Evolutionary conservation across 2,329 filamentous ascomycete genomes (phyloP), one percentile per base, ranked within the genome.

Genomic region (Arthrobotrys conoides): DNA sequence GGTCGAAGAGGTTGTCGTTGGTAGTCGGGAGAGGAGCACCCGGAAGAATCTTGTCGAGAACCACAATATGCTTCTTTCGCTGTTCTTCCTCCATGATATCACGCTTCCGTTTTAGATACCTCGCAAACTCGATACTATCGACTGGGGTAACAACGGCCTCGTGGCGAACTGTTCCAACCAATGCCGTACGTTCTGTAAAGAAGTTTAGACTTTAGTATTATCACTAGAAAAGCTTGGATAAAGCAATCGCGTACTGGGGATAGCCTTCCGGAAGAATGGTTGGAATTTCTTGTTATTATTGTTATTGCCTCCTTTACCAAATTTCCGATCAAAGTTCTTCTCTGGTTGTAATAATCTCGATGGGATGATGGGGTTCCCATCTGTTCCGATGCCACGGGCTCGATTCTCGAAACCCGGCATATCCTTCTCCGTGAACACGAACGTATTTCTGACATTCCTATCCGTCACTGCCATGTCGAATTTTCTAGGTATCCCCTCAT

Each of bases 341-440:
- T 82, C 75, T 33, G 80, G 80, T 20, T 81, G 82, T 14, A 82
- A 53, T 36, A 82, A 71, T 53, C 82, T 79, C 33, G 81, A 76
- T 9, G 82, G 82, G 18, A 82, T 82, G 27, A 81, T 78, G 4
- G 82, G 82, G 14, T 82, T 76, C 8, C 80, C 83, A 69, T 84
- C 83, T 67, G 84, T 83, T 18, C 85, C 85, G 46, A 81, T 82
- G 2, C 80, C 81, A 49, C 82, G 82, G 33, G 82, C 72, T 36
- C 83, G 82, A 61, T 81, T 81, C 78, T 88, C 88, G 85, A 90
- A 94, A 44, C 93, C 93, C 0, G 94, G 92, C 22, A 97, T 88
- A 83, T 98, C 93, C 84, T 97, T 94, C 85, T 99, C 96, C 48
- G 92, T 94, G 83, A 99, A 99, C 71, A 98, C 87, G 83, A 92